Conservation (phyloP, 2,329 filamentous ascomycete species). For the Tricladium varicosporioides region DNA sequence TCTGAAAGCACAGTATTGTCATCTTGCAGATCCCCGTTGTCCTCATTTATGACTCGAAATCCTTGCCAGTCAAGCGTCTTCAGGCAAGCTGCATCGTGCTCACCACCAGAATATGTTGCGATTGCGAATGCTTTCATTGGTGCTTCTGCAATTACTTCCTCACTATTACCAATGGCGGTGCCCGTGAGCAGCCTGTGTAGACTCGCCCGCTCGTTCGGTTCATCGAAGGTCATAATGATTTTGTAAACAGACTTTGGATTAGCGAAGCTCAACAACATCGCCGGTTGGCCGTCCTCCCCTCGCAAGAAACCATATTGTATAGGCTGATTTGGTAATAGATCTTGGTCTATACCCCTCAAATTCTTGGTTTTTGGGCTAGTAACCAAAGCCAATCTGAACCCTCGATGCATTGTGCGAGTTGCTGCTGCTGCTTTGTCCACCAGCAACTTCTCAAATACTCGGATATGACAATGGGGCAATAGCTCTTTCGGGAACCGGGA, state of each 20-base stretch:
- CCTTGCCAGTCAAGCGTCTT: slow-evolving; percentile 59
- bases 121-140: slow-evolving; percentile 65
- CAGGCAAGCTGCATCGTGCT: slow-evolving; percentile 17
- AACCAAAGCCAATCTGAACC: slow-evolving; percentile 74
- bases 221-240: slow-evolving; percentile 75
- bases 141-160: slow-evolving; percentile 70
- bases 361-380: slow-evolving; percentile 77
- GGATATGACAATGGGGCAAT: slow-evolving; percentile 67
- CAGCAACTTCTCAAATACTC: slow-evolving; percentile 70
- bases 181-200: slow-evolving; percentile 74
- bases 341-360: slow-evolving; percentile 72
- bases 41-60: slow-evolving; percentile 69
- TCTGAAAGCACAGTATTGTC: slow-evolving; percentile 73
- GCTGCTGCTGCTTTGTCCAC: slow-evolving; percentile 72
- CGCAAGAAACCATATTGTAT: slow-evolving; percentile 77
- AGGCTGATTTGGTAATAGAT: slow-evolving; percentile 61
- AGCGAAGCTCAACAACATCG: slow-evolving; percentile 63
- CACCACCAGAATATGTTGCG: slow-evolving; percentile 49
- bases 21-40: slow-evolving; percentile 54
- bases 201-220: slow-evolving; percentile 66
- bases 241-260: slow-evolving; percentile 46
- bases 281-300: slow-evolving; percentile 66
- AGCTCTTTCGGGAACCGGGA: slow-evolving; percentile 75
- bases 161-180: slow-evolving; percentile 63
- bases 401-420: slow-evolving; percentile 69